phyloP scores from a whole-genome alignment of 202 grass and related monocot genomes.

The Cymbopogon flexuosus region DNA sequence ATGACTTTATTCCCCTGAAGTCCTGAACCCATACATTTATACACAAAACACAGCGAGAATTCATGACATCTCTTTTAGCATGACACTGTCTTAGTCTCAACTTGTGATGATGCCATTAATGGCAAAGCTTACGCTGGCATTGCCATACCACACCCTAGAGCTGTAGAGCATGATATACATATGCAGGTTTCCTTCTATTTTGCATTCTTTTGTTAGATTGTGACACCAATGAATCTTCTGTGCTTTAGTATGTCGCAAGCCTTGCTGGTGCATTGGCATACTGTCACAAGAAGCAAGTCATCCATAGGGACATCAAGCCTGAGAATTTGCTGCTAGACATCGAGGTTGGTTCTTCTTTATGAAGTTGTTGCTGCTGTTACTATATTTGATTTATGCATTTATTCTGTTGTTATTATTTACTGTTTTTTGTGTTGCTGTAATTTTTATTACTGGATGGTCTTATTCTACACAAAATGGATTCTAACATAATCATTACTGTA shows the following conservation, averaged over 20 bases:
- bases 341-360: slow-evolving; percentile 48
- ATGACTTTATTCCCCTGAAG: neutral
- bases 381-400: neutral
- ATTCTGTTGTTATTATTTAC: neutral
- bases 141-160: neutral
- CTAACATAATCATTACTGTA: neutral
- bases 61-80: neutral
- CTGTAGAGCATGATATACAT: neutral
- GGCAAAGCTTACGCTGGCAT: neutral
- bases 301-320: slow-evolving; percentile 97
- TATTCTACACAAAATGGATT: neutral
- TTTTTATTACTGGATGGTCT: neutral
- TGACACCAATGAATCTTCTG: neutral
- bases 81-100: neutral
- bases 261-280: slow-evolving; percentile 72
- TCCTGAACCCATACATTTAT: neutral
- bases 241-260: slow-evolving; percentile 66
- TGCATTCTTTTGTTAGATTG: slow-evolving; percentile 1
- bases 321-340: slow-evolving; percentile 92
- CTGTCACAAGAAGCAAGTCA: slow-evolving; percentile 94
- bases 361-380: neutral
- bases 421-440: neutral
- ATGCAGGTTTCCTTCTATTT: slow-evolving; percentile 4
- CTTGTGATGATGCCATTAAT: neutral
- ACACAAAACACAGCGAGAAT: neutral